Conservation (phyloP, 345 rosid species). For the Gossypium ekmanianum region DNA sequence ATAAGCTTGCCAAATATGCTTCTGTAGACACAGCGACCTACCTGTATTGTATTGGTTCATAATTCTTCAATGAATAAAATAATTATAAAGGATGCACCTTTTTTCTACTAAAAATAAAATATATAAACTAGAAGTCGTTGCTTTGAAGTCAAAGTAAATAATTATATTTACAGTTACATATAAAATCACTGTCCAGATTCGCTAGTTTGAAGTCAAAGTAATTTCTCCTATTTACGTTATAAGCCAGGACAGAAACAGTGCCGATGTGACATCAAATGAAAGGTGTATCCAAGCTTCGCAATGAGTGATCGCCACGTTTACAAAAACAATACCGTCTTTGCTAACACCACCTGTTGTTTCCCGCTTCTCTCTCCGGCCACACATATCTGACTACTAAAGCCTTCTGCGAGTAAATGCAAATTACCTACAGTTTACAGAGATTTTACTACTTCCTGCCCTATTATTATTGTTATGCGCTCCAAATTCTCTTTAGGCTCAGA, state of each 20-base stretch:
- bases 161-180: too few relatives aligned
- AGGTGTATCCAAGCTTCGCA: not conserved
- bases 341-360: not conserved
- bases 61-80: too few relatives aligned
- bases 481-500: constrained; percentile 34
- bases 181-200: not conserved
- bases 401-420: not conserved
- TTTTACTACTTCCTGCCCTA: not conserved
- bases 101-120: too few relatives aligned
- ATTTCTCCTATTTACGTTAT: not conserved
- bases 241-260: not conserved
- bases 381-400: not conserved
- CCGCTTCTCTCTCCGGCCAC: not conserved
- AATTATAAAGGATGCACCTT: too few relatives aligned
- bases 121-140: too few relatives aligned
- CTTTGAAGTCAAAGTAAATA: too few relatives aligned
- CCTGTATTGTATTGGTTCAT: too few relatives aligned
- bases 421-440: not conserved
- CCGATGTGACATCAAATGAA: not conserved
- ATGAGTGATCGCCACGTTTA: not conserved
- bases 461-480: constrained; percentile 21
- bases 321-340: not conserved
- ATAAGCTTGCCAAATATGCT: too few relatives aligned
- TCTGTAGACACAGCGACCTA: too few relatives aligned
- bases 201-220: not conserved